These are phyloP conservation scores for Quercus tomentella DNA, from an alignment of 331 rosid genomes.

Conservation along the genomic window DNA sequence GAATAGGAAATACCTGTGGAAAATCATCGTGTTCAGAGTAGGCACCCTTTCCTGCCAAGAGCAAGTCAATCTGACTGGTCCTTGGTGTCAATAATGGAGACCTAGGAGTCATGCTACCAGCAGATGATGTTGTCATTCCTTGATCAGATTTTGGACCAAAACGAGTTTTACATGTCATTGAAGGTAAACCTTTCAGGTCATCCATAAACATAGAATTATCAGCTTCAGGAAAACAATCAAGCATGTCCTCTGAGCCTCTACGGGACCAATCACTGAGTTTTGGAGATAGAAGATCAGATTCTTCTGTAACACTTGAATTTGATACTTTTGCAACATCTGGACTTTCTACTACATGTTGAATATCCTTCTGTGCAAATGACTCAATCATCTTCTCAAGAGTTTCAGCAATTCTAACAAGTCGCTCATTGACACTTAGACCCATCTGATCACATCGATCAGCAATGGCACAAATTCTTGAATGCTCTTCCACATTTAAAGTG, in stretches of 20 bases:
- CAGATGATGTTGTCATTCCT: slow-evolving; percentile 98
- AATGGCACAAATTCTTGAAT: slow-evolving; percentile 87
- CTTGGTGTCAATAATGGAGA: slow-evolving; percentile 96
- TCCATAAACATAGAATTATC: slow-evolving; percentile 84
- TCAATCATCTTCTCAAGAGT: slow-evolving; percentile 86
- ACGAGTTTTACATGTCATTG: slow-evolving; percentile 92
- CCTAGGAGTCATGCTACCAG: slow-evolving; percentile 99
- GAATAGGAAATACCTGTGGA: slow-evolving; percentile 64
- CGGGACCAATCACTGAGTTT: slow-evolving; percentile 95
- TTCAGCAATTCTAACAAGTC: slow-evolving; percentile 78
- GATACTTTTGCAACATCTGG: slow-evolving; percentile 95
- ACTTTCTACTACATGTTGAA: slow-evolving; percentile 74
- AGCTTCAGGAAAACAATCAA: slow-evolving; percentile 90
- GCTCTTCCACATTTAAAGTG: slow-evolving; percentile 90
- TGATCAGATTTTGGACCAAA: slow-evolving; percentile 99
- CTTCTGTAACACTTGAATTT: slow-evolving; percentile 92
- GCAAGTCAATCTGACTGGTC: slow-evolving; percentile 89
- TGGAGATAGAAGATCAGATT: slow-evolving; percentile 85
- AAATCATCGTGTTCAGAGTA: slow-evolving; percentile 89
- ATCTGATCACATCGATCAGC: slow-evolving; percentile 96
- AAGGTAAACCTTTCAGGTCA: slow-evolving; percentile 88
- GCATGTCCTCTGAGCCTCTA: slow-evolving; percentile 98
- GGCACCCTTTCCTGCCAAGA: slow-evolving; percentile 91
- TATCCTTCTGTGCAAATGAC: slow-evolving; percentile 69
- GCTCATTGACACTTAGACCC: slow-evolving; percentile 92